Conservation (phyloP, 306 rosid genomes). For the Fagus crenata region DNA sequence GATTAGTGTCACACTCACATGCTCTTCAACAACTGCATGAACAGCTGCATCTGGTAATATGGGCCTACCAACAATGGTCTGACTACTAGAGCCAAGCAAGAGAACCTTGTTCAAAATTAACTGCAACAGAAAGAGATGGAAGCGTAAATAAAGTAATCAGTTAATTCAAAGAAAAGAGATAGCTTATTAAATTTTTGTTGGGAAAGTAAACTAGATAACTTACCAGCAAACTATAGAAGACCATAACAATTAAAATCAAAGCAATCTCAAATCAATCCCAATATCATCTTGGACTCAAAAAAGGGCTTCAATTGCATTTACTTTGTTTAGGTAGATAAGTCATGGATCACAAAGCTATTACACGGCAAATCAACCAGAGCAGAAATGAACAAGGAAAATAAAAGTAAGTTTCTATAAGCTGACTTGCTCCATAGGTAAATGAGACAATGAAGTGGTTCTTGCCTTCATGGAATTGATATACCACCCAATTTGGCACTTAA, state of each 20-base stretch:
- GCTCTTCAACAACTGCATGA: slow-evolving; percentile 95
- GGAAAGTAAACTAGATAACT: slow-evolving; percentile 2
- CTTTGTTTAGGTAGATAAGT: no score
- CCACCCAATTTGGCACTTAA: not conserved
- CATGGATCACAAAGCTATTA: not conserved
- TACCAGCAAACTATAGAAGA: not conserved
- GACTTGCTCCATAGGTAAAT: not conserved
- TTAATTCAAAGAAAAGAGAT: slow-evolving; percentile 1
- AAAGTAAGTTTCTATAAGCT: not conserved
- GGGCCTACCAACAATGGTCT: slow-evolving; percentile 90
- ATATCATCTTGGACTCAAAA: not conserved
- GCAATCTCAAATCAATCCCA: not conserved
- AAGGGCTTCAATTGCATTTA: not conserved
- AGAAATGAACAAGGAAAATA: not conserved
- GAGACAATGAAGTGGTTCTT: not conserved
- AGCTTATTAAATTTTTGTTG: not conserved
- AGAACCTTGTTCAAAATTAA: slow-evolving; percentile 74
- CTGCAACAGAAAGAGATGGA: slow-evolving; percentile 46
- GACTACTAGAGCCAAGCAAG: slow-evolving; percentile 72
- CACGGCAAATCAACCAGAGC: not conserved
- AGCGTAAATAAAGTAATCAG: slow-evolving; percentile 14
- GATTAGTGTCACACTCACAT: slow-evolving; percentile 52
- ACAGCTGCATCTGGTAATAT: slow-evolving; percentile 69
- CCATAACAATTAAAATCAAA: not conserved
- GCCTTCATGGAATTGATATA: not conserved